Base-by-base conservation (phyloP, 2,329 filamentous ascomycete species). In the Pezicula rhizophila region DNA sequence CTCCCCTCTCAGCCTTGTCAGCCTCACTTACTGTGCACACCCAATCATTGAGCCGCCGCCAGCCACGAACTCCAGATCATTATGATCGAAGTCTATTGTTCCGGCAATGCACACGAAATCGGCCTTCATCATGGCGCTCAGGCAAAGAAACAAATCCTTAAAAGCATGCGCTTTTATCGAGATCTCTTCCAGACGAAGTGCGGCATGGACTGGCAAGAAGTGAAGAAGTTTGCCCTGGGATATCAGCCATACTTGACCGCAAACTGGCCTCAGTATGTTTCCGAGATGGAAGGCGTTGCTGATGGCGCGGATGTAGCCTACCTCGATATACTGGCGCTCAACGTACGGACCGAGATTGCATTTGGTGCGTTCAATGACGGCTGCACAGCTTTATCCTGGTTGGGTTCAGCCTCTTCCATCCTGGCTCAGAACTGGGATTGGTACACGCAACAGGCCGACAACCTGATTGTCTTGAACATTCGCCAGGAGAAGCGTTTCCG, bases 331-430 rank as follows among this genome's bases (percentile, higher is more conserved):
- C 62, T 78, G 4, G 74, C 74, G 1, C 55, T 77, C 41, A 77
- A 78, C 50, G 72, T 76, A 4, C 65, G 75, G 4, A 77, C 73
- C 0, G 75, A 78, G 55, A 76, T 77, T 47, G 70, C 71, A 1
- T 76, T 77, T 53, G 75, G 74, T 0, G 50, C 71, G 15, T 76
- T 74, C 49, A 70, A 61, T 43, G 75, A 78, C 57, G 75, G 75
- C 5, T 78, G 75, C 54, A 77, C 75, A 4, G 67, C 70, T 20
- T 52, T 77, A 6, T 64, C 66, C 2, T 76, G 72, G 57, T 43
- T 48, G 10, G 45, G 38, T 2, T 67, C 55, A 57, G 12, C 66
- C 59, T 4, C 41, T 8, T 44, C 35, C 17, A 50, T 55, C 17
- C 39, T 63, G 15, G 60, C 51, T 1, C 61, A 64, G 52, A 64